phyloP scores from a whole-genome alignment of 129 eudicot species.

The Arctium minus region DNA sequence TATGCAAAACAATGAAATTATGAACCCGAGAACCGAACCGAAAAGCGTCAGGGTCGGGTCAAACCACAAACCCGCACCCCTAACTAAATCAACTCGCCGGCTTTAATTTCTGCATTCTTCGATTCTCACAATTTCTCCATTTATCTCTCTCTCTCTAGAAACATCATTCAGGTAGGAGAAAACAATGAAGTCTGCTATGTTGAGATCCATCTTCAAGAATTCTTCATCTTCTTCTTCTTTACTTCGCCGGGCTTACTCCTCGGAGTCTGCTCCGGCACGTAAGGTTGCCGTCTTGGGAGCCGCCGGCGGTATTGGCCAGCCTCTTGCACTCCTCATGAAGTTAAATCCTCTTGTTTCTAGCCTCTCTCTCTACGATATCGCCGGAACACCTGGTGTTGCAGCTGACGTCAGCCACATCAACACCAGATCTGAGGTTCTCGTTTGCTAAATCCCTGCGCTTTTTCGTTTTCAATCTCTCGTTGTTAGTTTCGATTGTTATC shows the following conservation, averaged over 20 bases:
- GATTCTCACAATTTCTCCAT: neutral
- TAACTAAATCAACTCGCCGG: neutral
- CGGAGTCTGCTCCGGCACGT: constrained; percentile 42
- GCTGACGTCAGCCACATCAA: constrained; percentile 98
- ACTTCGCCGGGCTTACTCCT: constrained; percentile 42
- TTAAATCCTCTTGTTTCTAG: constrained; percentile 82
- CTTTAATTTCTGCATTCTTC: neutral
- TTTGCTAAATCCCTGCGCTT: neutral
- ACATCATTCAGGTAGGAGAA: constrained; percentile 1
- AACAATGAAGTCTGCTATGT: constrained; percentile 45
- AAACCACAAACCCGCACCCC: no score
- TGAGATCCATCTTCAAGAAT: constrained; percentile 45
- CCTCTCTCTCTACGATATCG: constrained; percentile 64
- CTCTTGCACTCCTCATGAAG: constrained; percentile 73
- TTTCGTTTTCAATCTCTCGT: neutral
- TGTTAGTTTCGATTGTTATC: neutral
- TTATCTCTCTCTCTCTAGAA: neutral
- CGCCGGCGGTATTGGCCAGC: constrained; percentile 97
- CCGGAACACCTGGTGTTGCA: constrained; percentile 57
- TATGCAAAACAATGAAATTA: no score
- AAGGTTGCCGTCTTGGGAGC: constrained; percentile 42
- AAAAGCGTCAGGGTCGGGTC: neutral
- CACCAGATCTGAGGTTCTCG: constrained; percentile 83
- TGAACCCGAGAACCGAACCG: neutral
- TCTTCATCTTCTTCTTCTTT: constrained; percentile 21